A percentile compares a stretch with the other conserved stretches of the same genome.
phyloP scores from a whole-genome alignment of 495 filamentous ascomycete species.

The Bacidia gigantensis region DNA sequence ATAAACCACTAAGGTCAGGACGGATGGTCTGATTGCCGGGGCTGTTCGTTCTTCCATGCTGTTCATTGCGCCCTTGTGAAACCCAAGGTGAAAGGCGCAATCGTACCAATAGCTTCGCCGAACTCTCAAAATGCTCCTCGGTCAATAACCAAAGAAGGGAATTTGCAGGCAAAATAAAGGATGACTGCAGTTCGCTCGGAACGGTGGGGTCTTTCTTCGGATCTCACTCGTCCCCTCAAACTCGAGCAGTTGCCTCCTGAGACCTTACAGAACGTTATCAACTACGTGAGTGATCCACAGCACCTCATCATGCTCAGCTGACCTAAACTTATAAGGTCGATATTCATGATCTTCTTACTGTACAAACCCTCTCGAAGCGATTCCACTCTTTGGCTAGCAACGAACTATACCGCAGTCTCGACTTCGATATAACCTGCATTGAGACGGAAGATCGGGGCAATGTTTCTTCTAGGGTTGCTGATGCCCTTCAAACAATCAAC shows the following conservation, averaged over 20 bases:
- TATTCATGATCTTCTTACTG: constrained; percentile 34
- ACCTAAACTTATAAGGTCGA: constrained; percentile 10
- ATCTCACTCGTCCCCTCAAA: background rate
- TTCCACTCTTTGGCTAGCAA: constrained; percentile 42
- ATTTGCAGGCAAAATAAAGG: too few species aligned
- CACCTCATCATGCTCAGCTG: background rate
- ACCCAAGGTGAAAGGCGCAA: too few species aligned
- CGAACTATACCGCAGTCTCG: constrained; percentile 36
- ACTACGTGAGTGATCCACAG: constrained; percentile 24
- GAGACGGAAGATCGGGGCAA: constrained; percentile 38
- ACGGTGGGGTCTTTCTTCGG: background rate
- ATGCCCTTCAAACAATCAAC: constrained; percentile 43
- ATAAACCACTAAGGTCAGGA: too few species aligned
- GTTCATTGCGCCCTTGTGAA: too few species aligned
- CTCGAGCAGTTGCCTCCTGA: constrained; percentile 31
- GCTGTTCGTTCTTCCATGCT: too few species aligned
- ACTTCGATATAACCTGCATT: constrained; percentile 37
- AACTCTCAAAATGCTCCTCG: too few species aligned
- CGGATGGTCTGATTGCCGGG: too few species aligned
- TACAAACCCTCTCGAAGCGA: constrained; percentile 40
- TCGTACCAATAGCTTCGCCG: too few species aligned
- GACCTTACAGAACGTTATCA: constrained; percentile 37
- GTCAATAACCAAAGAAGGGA: too few species aligned
- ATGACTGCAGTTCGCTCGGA: background rate
- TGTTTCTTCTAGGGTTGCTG: constrained; percentile 32